Evolutionary conservation across 2,329 filamentous ascomycete species (phyloP).

Genomic region (Fusarium foetens): DNA sequence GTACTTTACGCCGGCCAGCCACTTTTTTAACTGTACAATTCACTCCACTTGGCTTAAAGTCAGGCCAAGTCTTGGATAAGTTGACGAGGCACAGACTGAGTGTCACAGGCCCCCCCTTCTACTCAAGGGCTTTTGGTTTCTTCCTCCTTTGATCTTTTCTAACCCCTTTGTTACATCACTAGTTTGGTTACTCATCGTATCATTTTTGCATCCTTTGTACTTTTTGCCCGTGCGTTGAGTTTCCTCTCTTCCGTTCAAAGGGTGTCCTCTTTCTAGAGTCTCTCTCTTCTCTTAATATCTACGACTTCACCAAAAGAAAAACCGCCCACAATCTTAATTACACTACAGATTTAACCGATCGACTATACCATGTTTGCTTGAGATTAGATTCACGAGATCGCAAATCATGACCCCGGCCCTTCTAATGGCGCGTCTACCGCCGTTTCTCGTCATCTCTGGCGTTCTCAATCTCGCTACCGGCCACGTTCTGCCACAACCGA

Average conservation of each 20-base stretch:
- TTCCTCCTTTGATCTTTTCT: slow-evolving; percentile 28
- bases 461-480: slow-evolving; percentile 48
- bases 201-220: slow-evolving; percentile 4
- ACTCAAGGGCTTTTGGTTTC: slow-evolving; percentile 27
- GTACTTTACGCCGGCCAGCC: slow-evolving; percentile 9
- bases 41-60: neutral
- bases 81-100: slow-evolving; percentile 24
- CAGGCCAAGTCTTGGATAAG: neutral
- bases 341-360: slow-evolving; percentile 5
- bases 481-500: slow-evolving; percentile 55
- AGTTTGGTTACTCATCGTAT: slow-evolving; percentile 8
- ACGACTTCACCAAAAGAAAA: slow-evolving; percentile 4
- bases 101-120: slow-evolving; percentile 25
- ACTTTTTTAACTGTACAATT: slow-evolving; percentile 3
- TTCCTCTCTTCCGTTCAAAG: slow-evolving; percentile 14
- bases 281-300: slow-evolving; percentile 10
- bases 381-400: slow-evolving; percentile 36
- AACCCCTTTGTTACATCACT: slow-evolving; percentile 29
- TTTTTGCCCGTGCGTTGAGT: slow-evolving; percentile 9
- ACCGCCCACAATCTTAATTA: slow-evolving; percentile 10
- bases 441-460: slow-evolving; percentile 49
- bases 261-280: slow-evolving; percentile 7
- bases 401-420: slow-evolving; percentile 43
- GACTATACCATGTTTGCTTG: slow-evolving; percentile 38
- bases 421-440: slow-evolving; percentile 51